Base-by-base conservation (phyloP, 352 stramenopile genomes). In the Globisporangium recalcitrans region DNA sequence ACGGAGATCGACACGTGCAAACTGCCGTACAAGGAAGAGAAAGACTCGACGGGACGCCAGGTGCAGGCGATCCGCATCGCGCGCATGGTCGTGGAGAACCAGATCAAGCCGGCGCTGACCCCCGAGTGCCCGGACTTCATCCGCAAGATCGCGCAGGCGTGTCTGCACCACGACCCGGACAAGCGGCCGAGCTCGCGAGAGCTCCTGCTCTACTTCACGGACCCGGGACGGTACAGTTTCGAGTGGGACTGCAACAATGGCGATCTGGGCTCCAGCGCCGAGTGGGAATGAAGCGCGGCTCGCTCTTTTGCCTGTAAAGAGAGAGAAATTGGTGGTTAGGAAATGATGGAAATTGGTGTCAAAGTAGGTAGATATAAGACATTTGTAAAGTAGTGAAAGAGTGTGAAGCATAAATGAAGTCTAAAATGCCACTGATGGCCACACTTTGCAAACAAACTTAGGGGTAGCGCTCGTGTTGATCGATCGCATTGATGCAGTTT, bases 1-100 rank as follows among this genome's bases (percentile, higher is more conserved):
- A 72, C 77, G 6, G 72, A 80, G 57, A 59, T 88, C 21, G 78
- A 88, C 55, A 85, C 76, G 4, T 78, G 74, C 32, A 60, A 57
- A 27, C 29, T 80, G n/a, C 65, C 77, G 19, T 71, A 74, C 40
- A 70, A 72, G 52, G 62, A 59, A 7, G 59, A 58, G 8, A 59
- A 64, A 36, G 32, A 58, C 51, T 21, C 48, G 34, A 64, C 46
- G 1, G 59, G 59, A 2, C n/a, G 59, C 3, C 59, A 51, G 11
- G 26, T 64, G 22, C 59, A 64, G 27, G 48, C 59, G 22, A 59
- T 64, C 38, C 59, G 38, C 36, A 64, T 64, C 48, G 48, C 51
- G 34, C 48, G 51, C 34, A 59, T 64, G 51, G 59, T 64, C 16
- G 51, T 59, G 24, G 36, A 58, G 16, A 48, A 51, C 34, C 32